phyloP scores from a whole-genome alignment of 2,329 filamentous ascomycete genomes.

The Neocucurbitaria cava region DNA sequence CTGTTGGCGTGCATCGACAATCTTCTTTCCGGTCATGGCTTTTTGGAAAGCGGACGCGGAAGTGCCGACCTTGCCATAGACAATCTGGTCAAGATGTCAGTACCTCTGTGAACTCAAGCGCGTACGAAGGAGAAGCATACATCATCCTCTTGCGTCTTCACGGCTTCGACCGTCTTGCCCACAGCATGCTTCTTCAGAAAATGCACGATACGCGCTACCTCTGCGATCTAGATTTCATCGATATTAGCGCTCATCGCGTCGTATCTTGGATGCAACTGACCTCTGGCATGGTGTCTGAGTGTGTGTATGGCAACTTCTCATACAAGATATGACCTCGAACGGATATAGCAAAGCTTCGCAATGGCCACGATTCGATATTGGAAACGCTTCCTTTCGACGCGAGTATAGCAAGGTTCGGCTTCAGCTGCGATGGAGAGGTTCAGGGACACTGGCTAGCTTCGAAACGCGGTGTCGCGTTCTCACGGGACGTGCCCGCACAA shows the following conservation, averaged over 20 bases:
- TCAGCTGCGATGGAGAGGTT: conserved; percentile 5
- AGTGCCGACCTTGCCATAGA: conserved; percentile 91
- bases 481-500: conserved; percentile 33
- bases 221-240: conserved; percentile 51
- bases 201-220: conserved; percentile 83
- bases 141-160: conserved; percentile 76
- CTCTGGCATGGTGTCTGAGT: conserved; percentile 43
- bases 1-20: conserved; percentile 76
- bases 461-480: conserved; percentile 33
- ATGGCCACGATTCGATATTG: neutral
- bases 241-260: conserved; percentile 6
- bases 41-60: conserved; percentile 76
- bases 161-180: conserved; percentile 76
- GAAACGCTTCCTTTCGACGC: neutral
- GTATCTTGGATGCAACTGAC: conserved; percentile 23
- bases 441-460: conserved; percentile 16
- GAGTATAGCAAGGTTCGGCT: neutral
- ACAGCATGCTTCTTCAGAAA: conserved; percentile 84
- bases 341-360: neutral
- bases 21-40: conserved; percentile 76
- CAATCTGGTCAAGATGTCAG: conserved; percentile 55
- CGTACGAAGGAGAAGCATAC: conserved; percentile 12
- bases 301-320: neutral
- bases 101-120: neutral
- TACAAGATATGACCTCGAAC: neutral